Conservation (phyloP, 2,329 filamentous ascomycete genomes). For the Waltergamsia citrina region DNA sequence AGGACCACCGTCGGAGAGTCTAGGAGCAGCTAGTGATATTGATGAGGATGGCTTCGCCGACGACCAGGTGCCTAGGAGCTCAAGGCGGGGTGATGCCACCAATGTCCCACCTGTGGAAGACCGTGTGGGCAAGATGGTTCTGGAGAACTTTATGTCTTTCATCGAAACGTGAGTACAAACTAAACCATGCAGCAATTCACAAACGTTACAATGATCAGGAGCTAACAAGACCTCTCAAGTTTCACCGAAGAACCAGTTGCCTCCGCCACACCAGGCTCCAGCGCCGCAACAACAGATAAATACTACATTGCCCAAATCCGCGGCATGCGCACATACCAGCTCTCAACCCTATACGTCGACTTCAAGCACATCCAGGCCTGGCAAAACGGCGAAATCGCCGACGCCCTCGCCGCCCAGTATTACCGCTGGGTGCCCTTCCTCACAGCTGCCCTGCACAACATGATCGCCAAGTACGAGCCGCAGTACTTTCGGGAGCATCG, state of each 20-base stretch:
- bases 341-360: slow-evolving; percentile 84
- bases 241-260: slow-evolving; percentile 62
- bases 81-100: slow-evolving; percentile 34
- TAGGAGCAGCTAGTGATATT: slow-evolving; percentile 51
- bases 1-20: slow-evolving; percentile 53
- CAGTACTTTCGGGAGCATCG: slow-evolving; percentile 89
- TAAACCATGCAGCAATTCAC: no score
- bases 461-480: slow-evolving; percentile 91
- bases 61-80: slow-evolving; percentile 48
- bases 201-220: neutral
- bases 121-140: slow-evolving; percentile 63
- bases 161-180: slow-evolving; percentile 48
- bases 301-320: slow-evolving; percentile 82
- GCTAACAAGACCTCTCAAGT: no score
- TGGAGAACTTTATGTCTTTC: slow-evolving; percentile 70
- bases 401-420: slow-evolving; percentile 82
- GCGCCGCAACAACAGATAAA: slow-evolving; percentile 65
- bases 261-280: slow-evolving; percentile 55
- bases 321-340: slow-evolving; percentile 60
- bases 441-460: slow-evolving; percentile 77
- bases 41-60: slow-evolving; percentile 54
- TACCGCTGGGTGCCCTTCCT: slow-evolving; percentile 93
- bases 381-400: slow-evolving; percentile 71
- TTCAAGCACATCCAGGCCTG: slow-evolving; percentile 73
- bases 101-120: slow-evolving; percentile 67